Conservation (phyloP, 441 rosid genomes). For the Theobroma grandiflorum region DNA sequence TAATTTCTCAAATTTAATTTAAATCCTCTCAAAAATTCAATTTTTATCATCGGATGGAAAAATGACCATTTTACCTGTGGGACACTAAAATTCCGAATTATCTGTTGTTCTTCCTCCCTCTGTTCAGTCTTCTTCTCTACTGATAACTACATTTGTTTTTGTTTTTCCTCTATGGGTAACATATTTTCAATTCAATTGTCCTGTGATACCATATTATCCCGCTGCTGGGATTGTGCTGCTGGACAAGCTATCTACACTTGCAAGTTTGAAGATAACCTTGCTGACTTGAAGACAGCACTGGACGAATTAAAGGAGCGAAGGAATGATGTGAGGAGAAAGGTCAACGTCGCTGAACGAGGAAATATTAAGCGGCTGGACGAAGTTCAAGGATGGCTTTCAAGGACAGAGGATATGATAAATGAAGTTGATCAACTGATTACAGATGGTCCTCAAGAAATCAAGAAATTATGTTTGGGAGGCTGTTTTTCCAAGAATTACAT, state of each 20-base stretch:
- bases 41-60: too few species aligned
- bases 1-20: too few species aligned
- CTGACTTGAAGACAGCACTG: neutral
- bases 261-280: neutral
- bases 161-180: neutral
- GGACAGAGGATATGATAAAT: neutral
- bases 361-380: neutral
- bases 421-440: neutral
- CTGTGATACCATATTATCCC: neutral
- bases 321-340: neutral
- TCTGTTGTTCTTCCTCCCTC: too few species aligned
- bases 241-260: neutral
- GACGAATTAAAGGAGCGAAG: neutral
- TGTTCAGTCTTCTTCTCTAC: too few species aligned
- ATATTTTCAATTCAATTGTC: neutral
- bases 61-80: too few species aligned
- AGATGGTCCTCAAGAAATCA: neutral
- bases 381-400: conserved; percentile 6
- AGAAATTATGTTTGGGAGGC: conserved; percentile 13
- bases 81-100: too few species aligned
- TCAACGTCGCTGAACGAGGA: neutral
- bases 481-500: conserved; percentile 31
- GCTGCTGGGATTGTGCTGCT: neutral
- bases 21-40: too few species aligned
- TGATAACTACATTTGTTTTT: too few species aligned